A percentile compares a stretch with the other conserved stretches of the same genome.
These are phyloP conservation scores for Fusarium tanahbumbuense DNA, from an alignment of 2,329 filamentous ascomycete species.

Conservation along the genomic window DNA sequence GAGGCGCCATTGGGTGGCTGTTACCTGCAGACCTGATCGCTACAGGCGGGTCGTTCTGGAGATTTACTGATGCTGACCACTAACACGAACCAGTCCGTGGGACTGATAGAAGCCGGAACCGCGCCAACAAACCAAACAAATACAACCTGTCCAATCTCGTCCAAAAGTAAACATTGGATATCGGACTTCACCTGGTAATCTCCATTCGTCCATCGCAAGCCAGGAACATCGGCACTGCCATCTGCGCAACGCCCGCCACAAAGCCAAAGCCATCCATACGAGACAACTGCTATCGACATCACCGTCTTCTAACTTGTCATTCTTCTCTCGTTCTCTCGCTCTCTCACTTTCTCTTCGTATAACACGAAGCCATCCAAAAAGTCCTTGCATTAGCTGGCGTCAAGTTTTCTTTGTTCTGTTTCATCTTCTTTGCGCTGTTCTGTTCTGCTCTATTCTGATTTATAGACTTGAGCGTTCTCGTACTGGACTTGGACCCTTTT, in stretches of 20 bases:
- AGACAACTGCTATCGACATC: constrained; percentile 4
- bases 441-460: background rate
- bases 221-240: constrained; percentile 7
- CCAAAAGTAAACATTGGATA: constrained; percentile 36
- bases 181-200: constrained; percentile 1
- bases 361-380: constrained; percentile 17
- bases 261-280: constrained; percentile 15
- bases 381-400: constrained; percentile 9
- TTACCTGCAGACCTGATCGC: background rate
- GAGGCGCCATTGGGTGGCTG: constrained; percentile 1
- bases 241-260: constrained; percentile 24
- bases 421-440: background rate
- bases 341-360: background rate
- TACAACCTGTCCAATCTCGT: constrained; percentile 13
- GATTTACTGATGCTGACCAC: background rate
- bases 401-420: constrained; percentile 15
- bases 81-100: background rate
- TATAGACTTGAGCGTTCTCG: background rate
- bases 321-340: background rate
- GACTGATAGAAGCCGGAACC: background rate
- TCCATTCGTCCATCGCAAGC: constrained; percentile 12
- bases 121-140: constrained; percentile 20
- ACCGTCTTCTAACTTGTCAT: background rate
- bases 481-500: constrained; percentile 22
- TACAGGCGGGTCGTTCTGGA: constrained; percentile 5